Percentiles rank a stretch among this genome's conserved stretches.
phyloP scores from a whole-genome alignment of 352 stramenopile genomes.

The Phytophthora vignae region DNA sequence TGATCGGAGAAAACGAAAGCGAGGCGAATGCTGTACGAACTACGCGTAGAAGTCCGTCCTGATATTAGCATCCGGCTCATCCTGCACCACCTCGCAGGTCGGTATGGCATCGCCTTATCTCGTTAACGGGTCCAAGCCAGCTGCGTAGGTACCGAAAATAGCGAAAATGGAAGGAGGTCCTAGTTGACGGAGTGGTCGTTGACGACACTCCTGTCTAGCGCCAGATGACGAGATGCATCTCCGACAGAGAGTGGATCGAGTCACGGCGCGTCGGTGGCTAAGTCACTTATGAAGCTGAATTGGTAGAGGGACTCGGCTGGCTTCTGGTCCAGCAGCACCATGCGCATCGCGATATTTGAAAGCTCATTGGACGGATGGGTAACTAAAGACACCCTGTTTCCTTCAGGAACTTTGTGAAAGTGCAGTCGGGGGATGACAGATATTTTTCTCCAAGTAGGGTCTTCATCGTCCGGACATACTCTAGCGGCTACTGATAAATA shows the following conservation, averaged over 20 bases:
- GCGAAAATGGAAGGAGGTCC: conserved; percentile 66
- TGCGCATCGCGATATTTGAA: conserved; percentile 69
- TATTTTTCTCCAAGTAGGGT: conserved; percentile 44
- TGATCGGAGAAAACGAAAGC: too few species aligned
- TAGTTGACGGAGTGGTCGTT: conserved; percentile 77
- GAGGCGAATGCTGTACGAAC: too few species aligned
- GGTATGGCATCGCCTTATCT: conserved; percentile 45
- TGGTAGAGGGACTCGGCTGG: conserved; percentile 44
- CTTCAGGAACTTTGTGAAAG: conserved; percentile 47
- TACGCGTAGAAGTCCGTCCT: too few species aligned
- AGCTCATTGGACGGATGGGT: conserved; percentile 72
- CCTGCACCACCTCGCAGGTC: conserved; percentile 44
- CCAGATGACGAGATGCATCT: conserved; percentile 52
- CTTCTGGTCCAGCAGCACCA: conserved; percentile 63
- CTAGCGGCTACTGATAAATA: conserved; percentile 19
- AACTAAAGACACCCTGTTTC: conserved; percentile 57
- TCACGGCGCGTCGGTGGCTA: conserved; percentile 48
- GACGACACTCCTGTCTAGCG: conserved; percentile 58
- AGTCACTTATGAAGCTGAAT: conserved; percentile 52
- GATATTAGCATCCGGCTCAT: too few species aligned
- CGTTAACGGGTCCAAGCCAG: conserved; percentile 60
- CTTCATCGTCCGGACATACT: conserved; percentile 62
- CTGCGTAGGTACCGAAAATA: conserved; percentile 44
- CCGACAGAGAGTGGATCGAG: conserved; percentile 45
- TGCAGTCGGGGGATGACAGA: conserved; percentile 52